These are phyloP conservation scores for Omphalea diandra DNA, from an alignment of 441 rosid genomes.

Conservation along the genomic window DNA sequence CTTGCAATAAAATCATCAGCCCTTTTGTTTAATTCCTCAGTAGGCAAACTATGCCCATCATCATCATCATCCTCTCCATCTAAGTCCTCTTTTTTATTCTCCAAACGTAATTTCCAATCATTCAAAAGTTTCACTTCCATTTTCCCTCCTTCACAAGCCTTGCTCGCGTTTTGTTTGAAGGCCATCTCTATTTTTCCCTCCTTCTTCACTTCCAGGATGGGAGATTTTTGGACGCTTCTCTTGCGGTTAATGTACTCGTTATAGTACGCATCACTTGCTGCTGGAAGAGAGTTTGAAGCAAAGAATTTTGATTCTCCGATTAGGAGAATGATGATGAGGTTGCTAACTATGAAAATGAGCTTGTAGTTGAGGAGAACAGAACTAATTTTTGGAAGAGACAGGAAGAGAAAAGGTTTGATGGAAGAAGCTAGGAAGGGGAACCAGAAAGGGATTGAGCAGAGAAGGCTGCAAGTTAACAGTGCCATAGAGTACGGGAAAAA, in stretches of 20 bases:
- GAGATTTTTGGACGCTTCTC: constrained; percentile 24
- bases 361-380: constrained; percentile 34
- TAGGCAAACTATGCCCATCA: constrained; percentile 35
- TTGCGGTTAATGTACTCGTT: constrained; percentile 41
- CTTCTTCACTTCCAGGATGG: constrained; percentile 15
- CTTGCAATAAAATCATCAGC: constrained; percentile 60
- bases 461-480: constrained; percentile 30
- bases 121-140: constrained; percentile 4
- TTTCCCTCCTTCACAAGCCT: constrained; percentile 12
- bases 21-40: constrained; percentile 52
- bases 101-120: constrained; percentile 7
- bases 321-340: constrained; percentile 49
- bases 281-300: constrained; percentile 20
- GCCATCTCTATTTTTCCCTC: constrained; percentile 8
- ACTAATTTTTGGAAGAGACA: constrained; percentile 30
- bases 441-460: constrained; percentile 36
- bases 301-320: constrained; percentile 44
- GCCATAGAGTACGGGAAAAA: constrained; percentile 26
- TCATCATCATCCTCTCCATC: constrained; percentile 30
- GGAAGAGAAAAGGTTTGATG: constrained; percentile 24
- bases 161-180: constrained; percentile 16
- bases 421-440: constrained; percentile 29
- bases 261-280: constrained; percentile 26
- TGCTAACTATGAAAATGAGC: constrained; percentile 49
- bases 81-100: constrained; percentile 17